Evolutionary conservation across 345 rosid species (phyloP), one percentile per base, ranked within the genome.

Genomic region (Ceriops tagal): DNA sequence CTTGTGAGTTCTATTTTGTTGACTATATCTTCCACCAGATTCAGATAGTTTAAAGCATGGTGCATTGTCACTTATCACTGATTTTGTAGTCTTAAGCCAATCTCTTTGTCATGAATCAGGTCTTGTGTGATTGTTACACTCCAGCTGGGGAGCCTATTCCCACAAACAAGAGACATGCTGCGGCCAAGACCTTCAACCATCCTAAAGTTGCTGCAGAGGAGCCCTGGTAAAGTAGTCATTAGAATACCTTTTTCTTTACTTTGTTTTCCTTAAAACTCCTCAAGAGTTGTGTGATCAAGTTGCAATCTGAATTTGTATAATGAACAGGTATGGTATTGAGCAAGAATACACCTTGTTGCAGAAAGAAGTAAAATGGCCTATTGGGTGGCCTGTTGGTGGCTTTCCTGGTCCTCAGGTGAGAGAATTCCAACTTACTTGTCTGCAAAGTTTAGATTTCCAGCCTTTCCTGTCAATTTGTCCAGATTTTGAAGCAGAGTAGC

Each of bases 131-230:
- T 79, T 32, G 96, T 56, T 95, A 95, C 76, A 89, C 97, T 53
- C 99, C 97, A 0, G 96, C 92, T 0, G 99, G 99, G 8, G 89
- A 78, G n/a, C 93, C 99, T 3, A 86, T 95, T 57, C 93, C 96
- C 4, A 89, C 96, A 0, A 95, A 95, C 88, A 92, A 88, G 74
- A 81, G 99, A 69, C 64, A 64, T 61, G 77, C 78, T 10, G 97
- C 99, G 11, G 93, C 96, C 22, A 69, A 95, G 83, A 87, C 92
- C 30, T 92, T 95, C 73, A 80, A 80, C 80, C 78, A 85, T 37
- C 92, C 96, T 59, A 82, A 74, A 55, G 96, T 92, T 73, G 73
- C 24, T 15, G 86, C 86, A 19, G 96, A 95, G 77, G 96, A 66
- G 26, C 83, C 96, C 35, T 91, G 97, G 97, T 89, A 76, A 3